Percentiles rank a stretch among this genome's conserved stretches.
Conservation (phyloP, 306 rosid species). For the Albizia julibrissin region DNA sequence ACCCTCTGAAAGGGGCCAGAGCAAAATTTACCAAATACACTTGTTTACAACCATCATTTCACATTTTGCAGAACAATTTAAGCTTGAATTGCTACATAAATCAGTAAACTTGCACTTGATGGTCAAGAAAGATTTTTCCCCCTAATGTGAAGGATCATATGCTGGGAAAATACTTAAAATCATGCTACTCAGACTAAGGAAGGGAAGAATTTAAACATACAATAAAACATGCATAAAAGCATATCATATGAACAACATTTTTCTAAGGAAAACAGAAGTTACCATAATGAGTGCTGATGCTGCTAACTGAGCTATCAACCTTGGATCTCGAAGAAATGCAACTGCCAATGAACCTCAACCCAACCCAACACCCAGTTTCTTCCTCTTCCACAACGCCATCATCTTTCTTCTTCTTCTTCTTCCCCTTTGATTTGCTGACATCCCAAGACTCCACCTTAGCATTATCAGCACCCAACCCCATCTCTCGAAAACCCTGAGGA, state of each 20-base stretch:
- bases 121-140: neutral
- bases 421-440: slow-evolving; percentile 63
- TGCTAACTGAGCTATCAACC: slow-evolving; percentile 88
- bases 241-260: slow-evolving; percentile 25
- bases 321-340: slow-evolving; percentile 99
- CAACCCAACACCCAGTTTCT: slow-evolving; percentile 80
- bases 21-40: neutral
- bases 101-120: slow-evolving; percentile 4
- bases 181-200: slow-evolving; percentile 1
- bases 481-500: slow-evolving; percentile 48
- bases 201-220: slow-evolving; percentile 10
- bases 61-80: slow-evolving; percentile 3
- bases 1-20: neutral
- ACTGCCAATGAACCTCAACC: slow-evolving; percentile 74
- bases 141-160: neutral
- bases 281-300: slow-evolving; percentile 79
- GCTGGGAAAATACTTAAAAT: neutral
- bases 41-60: neutral
- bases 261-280: slow-evolving; percentile 33
- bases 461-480: slow-evolving; percentile 77
- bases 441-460: slow-evolving; percentile 74
- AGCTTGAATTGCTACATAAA: neutral
- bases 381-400: slow-evolving; percentile 54
- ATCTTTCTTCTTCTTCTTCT: slow-evolving; percentile 64
- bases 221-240: slow-evolving; percentile 2